phyloP scores from a whole-genome alignment of 305 asterid species.

The Solanum hybrid region DNA sequence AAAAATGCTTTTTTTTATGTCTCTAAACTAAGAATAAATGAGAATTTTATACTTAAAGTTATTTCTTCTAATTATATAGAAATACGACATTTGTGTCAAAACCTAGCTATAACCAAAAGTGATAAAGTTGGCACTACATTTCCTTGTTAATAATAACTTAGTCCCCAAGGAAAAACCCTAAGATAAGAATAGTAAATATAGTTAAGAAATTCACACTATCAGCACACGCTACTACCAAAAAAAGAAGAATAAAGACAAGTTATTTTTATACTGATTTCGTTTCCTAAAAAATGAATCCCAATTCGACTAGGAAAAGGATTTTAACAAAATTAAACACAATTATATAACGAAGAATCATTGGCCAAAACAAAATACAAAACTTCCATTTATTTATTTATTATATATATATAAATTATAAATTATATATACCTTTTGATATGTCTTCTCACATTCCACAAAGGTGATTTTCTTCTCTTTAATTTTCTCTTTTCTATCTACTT shows the following conservation, averaged over 20 bases:
- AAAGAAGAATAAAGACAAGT: too few species aligned
- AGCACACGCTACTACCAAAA: neutral
- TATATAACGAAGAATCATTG: neutral
- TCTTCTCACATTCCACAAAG: neutral
- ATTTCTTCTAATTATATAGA: neutral
- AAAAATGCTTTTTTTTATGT: too few species aligned
- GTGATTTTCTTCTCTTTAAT: neutral
- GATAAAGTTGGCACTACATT: neutral
- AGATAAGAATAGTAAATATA: neutral
- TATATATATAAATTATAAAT: neutral
- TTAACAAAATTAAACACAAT: neutral
- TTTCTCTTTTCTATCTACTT: neutral
- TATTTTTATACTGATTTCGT: neutral
- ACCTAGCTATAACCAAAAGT: neutral
- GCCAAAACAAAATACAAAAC: neutral
- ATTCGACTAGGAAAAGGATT: neutral
- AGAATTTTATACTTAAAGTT: neutral
- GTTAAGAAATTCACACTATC: neutral
- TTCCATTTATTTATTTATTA: neutral
- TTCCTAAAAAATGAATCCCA: neutral
- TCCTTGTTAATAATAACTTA: neutral
- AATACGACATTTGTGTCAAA: neutral
- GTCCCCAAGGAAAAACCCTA: neutral
- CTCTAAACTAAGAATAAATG: neutral
- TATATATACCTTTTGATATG: neutral